Evolutionary conservation across 192 early-diverging fungal species (phyloP).

Genomic region (Coemansia sp.): DNA sequence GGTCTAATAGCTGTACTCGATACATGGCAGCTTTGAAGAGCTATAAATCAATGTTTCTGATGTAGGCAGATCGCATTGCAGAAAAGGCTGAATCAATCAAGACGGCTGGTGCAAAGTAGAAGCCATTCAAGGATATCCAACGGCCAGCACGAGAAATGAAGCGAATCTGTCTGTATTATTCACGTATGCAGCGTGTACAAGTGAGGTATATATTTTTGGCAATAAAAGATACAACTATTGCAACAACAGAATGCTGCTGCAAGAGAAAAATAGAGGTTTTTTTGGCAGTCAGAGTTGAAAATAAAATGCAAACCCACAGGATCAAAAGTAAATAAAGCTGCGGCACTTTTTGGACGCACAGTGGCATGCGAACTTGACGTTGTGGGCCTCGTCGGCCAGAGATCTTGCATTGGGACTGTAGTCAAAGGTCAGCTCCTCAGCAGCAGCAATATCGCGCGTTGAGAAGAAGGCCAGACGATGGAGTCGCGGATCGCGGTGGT

Average conservation of each 20-base stretch:
- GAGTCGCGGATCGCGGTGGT: constrained; percentile 81
- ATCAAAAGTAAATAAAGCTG: constrained; percentile 21
- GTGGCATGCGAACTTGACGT: constrained; percentile 19
- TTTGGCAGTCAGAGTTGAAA: too few species aligned
- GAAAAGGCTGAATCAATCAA: constrained; percentile 14
- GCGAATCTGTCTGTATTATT: too few species aligned
- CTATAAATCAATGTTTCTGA: too few species aligned
- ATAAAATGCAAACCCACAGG: neutral
- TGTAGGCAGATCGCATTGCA: constrained; percentile 1
- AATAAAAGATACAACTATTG: neutral
- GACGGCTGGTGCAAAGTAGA: neutral
- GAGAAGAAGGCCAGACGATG: constrained; percentile 95
- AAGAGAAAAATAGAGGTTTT: neutral
- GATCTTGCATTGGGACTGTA: constrained; percentile 69
- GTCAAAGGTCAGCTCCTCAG: constrained; percentile 94
- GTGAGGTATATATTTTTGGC: neutral
- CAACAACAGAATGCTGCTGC: neutral
- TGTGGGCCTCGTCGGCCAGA: neutral
- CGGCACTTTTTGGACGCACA: constrained; percentile 37
- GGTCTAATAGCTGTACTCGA: too few species aligned
- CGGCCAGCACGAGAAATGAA: too few species aligned
- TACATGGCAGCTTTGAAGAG: too few species aligned
- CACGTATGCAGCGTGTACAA: neutral
- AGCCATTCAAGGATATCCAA: constrained; percentile 5
- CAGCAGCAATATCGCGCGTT: constrained; percentile 65